phyloP scores from a whole-genome alignment of 1,139 yeast genomes.

The Blastobotrys aristatus region DNA sequence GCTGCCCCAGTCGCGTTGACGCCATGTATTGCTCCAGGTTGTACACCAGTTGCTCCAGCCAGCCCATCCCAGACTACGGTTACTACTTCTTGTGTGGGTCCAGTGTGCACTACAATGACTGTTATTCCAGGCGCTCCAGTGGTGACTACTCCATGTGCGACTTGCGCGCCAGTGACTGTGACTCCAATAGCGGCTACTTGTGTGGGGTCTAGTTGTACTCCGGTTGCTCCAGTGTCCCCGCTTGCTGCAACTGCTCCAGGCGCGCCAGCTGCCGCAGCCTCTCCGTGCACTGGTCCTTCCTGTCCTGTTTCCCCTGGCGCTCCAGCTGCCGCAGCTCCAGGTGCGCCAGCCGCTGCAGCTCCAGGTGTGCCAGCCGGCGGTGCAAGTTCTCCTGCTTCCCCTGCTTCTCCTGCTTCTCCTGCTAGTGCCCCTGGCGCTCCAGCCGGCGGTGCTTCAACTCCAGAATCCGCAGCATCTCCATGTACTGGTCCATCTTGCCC shows the following conservation, averaged over 20 bases:
- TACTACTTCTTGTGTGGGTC: background rate
- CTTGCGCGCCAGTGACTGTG: background rate
- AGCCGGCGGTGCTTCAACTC: background rate
- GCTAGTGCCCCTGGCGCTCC: conserved; percentile 2
- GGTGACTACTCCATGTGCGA: background rate
- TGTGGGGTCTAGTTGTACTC: background rate
- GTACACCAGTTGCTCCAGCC: conserved; percentile 3
- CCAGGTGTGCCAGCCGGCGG: conserved; percentile 1
- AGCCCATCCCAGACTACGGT: background rate
- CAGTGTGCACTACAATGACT: background rate
- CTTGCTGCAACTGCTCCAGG: conserved; percentile 8
- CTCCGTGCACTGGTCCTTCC: background rate
- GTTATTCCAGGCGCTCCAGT: background rate
- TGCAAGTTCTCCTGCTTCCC: background rate
- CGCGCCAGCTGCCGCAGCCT: background rate
- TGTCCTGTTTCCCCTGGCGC: background rate
- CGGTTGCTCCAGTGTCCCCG: background rate
- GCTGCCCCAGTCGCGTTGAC: background rate
- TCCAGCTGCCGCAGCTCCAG: conserved; percentile 4
- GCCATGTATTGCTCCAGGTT: background rate
- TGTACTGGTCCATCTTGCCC: background rate
- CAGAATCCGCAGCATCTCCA: conserved; percentile 1
- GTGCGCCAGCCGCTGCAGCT: conserved; percentile 2
- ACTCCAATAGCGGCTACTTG: background rate
- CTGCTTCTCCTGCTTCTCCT: background rate